phyloP scores from a whole-genome alignment of 257 asterid genomes.

The Petunia secreta region DNA sequence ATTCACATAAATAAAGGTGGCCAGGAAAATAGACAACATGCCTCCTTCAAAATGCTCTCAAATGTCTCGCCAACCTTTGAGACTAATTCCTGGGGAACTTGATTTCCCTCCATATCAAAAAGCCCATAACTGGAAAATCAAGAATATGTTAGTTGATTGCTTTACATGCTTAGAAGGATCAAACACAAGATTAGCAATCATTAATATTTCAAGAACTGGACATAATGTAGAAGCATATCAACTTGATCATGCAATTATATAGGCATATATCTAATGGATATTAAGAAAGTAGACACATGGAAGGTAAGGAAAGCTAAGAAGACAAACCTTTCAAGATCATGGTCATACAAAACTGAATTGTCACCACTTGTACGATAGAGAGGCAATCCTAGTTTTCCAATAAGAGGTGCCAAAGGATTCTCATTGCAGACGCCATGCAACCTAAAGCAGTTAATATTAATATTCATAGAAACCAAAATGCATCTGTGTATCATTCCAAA shows the following conservation, averaged over 20 bases:
- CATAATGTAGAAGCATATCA: slow-evolving; percentile 8
- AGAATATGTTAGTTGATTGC: slow-evolving; percentile 9
- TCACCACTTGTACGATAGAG: slow-evolving; percentile 97
- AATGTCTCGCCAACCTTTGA: slow-evolving; percentile 82
- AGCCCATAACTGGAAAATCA: slow-evolving; percentile 77
- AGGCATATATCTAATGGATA: neutral
- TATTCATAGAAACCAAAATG: slow-evolving; percentile 15
- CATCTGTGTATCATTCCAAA: neutral
- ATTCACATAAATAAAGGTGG: neutral
- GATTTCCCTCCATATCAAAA: slow-evolving; percentile 86
- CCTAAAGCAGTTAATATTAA: slow-evolving; percentile 46
- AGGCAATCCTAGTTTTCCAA: slow-evolving; percentile 90
- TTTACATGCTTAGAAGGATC: neutral
- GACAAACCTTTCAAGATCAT: slow-evolving; percentile 88
- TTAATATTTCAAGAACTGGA: neutral
- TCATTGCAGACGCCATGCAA: slow-evolving; percentile 95
- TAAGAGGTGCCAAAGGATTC: slow-evolving; percentile 90
- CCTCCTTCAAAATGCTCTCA: slow-evolving; percentile 92
- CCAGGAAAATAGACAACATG: slow-evolving; percentile 23
- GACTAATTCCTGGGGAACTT: slow-evolving; percentile 91
- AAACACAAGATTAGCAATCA: neutral
- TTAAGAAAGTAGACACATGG: neutral
- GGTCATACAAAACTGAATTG: slow-evolving; percentile 96
- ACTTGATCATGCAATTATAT: neutral
- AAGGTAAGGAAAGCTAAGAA: slow-evolving; percentile 15